Conservation (phyloP, 2,329 filamentous ascomycete genomes). For the Dactylellina sp. region DNA sequence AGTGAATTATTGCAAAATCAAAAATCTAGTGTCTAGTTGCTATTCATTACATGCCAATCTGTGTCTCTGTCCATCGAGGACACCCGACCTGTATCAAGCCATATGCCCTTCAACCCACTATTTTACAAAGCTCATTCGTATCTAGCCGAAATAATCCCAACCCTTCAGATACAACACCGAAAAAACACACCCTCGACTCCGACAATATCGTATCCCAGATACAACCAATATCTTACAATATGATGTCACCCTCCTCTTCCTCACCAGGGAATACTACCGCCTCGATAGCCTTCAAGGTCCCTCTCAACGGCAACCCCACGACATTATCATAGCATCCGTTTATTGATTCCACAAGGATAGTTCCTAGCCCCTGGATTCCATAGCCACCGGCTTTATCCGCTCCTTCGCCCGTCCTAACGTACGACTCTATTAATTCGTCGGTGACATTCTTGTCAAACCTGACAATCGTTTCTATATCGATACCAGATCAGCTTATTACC, state of each 20-base stretch:
- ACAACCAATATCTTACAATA: conserved; percentile 10
- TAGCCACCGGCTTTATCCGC: conserved; percentile 97
- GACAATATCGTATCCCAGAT: background rate
- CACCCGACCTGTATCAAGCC: conserved; percentile 9
- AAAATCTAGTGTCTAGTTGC: no score
- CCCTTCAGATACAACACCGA: background rate
- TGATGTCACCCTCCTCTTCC: conserved; percentile 65
- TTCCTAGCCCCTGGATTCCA: conserved; percentile 88
- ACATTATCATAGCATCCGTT: conserved; percentile 95
- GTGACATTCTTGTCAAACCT: conserved; percentile 79
- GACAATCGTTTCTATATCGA: conserved; percentile 79
- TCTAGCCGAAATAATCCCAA: background rate
- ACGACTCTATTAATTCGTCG: conserved; percentile 83
- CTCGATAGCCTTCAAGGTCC: conserved; percentile 83
- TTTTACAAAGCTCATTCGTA: conserved; percentile 5
- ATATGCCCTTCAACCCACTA: conserved; percentile 4
- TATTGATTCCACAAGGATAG: conserved; percentile 86
- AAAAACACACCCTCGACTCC: background rate
- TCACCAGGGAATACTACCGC: conserved; percentile 83
- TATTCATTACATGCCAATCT: conserved; percentile 7
- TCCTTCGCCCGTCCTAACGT: conserved; percentile 82
- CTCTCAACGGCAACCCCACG: conserved; percentile 84
- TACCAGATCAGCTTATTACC: no score
- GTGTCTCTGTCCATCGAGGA: background rate
- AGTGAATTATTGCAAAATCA: no score